Base-by-base conservation (phyloP, 176 grass and related monocot species). In the Triticum dicoccoides region DNA sequence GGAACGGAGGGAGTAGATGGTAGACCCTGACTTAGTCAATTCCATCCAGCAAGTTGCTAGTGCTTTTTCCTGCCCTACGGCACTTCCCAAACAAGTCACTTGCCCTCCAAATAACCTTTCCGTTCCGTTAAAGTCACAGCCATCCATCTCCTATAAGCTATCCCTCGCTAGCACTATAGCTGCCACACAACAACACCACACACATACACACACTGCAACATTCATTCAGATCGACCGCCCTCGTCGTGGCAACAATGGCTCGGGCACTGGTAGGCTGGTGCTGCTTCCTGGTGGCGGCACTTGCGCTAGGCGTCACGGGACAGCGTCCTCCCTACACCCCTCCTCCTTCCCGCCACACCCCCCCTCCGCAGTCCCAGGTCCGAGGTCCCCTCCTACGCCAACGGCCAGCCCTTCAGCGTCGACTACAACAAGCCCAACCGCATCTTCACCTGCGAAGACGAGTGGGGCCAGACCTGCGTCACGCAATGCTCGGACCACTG, bases 71-170 rank as follows among this genome's bases (percentile, higher is more conserved):
- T 74, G 6, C 3, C 11, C n/a, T 74, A 74, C 71, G 39, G 39
- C 71, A 74, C 41, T 74, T 74, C 38, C 71, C n/a, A 14, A 74
- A 74, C 41, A 74, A 74, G 71, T 74, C n/a, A 74, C 71, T 74
- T 74, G 41, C 3, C 41, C 71, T 8, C 41, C n/a, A 74, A 45
- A 47, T 27, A 47, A 74, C 39, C 71, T n/a, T 13, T 73, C 23
- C 38, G 11, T 47, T 15, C 29, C 29, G 29, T 30, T 3, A 15
- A 74, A 45, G 41, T 27, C 71, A 47, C 21, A 74, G 41, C 71
- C 41, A 44, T 45, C 11, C 71, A 47, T 74, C 71, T 23, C n/a
- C 41, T 74, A 74, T 74, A 74, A 74, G 71, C 47, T 17, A 47
- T 3, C 11, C 11, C 21, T 73, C 5, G 21, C n/a, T 11, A 27